A percentile compares a stretch with the other conserved stretches of the same genome.
These are phyloP conservation scores for Trichophyton simii DNA, from an alignment of 2,329 filamentous ascomycete species.

Conservation along the genomic window DNA sequence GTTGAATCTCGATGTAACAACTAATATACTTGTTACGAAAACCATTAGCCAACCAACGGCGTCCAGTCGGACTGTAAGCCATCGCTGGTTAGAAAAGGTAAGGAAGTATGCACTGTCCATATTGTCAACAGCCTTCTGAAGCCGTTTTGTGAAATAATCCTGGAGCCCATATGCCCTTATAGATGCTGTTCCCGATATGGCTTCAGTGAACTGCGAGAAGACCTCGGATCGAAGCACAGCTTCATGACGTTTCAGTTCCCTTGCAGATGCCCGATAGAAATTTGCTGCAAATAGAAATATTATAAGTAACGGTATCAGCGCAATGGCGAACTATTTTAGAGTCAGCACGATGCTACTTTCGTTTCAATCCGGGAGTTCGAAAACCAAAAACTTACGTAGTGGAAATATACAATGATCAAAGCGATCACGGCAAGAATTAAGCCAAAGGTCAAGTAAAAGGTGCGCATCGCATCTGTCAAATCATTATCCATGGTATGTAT, in stretches of 20 bases:
- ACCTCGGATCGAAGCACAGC: conserved; percentile 75
- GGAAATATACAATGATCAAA: conserved; percentile 88
- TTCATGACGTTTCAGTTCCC: conserved; percentile 91
- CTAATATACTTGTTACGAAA: conserved; percentile 76
- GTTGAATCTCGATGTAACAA: conserved; percentile 79
- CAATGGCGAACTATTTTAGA: conserved; percentile 48
- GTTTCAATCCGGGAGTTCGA: conserved; percentile 5
- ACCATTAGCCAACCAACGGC: conserved; percentile 72
- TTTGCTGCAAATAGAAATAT: conserved; percentile 70
- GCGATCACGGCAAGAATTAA: conserved; percentile 75
- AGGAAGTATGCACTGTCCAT: conserved; percentile 94
- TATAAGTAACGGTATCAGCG: conserved; percentile 55
- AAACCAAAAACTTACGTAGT: conserved; percentile 43
- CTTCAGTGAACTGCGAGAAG: conserved; percentile 84
- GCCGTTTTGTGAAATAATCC: conserved; percentile 56
- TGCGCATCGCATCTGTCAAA: conserved; percentile 75
- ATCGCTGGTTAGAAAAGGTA: conserved; percentile 90
- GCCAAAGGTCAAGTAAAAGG: conserved; percentile 77
- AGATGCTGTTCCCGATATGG: conserved; percentile 59
- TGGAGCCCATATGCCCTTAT: conserved; percentile 83
- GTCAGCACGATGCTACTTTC: background rate
- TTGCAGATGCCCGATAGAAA: conserved; percentile 82
- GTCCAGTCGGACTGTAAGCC: conserved; percentile 78
- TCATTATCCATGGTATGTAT: conserved; percentile 96
- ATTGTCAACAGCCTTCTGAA: conserved; percentile 65